Evolutionary conservation across 2,329 filamentous ascomycete species (phyloP), one percentile per base, ranked within the genome.

Genomic region (Fusarium brachygibbosum): DNA sequence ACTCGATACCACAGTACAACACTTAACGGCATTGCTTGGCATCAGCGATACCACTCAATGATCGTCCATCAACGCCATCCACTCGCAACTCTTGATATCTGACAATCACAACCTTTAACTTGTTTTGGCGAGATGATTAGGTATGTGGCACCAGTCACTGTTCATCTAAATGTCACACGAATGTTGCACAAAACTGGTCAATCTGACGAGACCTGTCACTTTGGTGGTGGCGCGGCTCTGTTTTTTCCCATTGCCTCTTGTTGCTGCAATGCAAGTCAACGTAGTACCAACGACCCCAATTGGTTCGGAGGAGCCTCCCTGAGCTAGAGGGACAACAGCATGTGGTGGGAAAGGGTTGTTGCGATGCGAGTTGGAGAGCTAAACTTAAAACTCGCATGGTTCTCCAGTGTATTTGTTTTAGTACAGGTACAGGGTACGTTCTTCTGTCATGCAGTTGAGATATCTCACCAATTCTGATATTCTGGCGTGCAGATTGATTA

Each of bases 91-190:
- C 53, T 23, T 48, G 21, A n/a, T 32, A 21, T 25, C 16, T 46
- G 29, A 59, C 12, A 44, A 38, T 21, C 34, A 58, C 21, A 17
- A 25, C 23, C 21, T n/a, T 50, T 29, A 44, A 11, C 37, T 50
- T 44, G 40, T 35, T 21, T 50, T 40, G 35, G 31, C 46, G 46
- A 65, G 37, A 49, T 37, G 29, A 28, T 31, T 17, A 45, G 42
- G 38, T 32, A 62, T 69, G 66, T 69, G 61, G 66, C 66, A 69
- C 66, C 60, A 69, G 66, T 68, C 60, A 62, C 37, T 42, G 34
- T 48, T 42, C 46, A 60, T 54, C 50, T 21, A 57, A 53, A 38
- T n/a, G 54, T 51, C 31, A 42, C 55, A 69, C 66, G 66, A 34
- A 25, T 34, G 66, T 69, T n/a, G 37, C 46, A 62, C 55, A 29